These are phyloP conservation scores for Parietichytrium sp. DNA, from an alignment of 108 stramenopile species.

Conservation along the genomic window DNA sequence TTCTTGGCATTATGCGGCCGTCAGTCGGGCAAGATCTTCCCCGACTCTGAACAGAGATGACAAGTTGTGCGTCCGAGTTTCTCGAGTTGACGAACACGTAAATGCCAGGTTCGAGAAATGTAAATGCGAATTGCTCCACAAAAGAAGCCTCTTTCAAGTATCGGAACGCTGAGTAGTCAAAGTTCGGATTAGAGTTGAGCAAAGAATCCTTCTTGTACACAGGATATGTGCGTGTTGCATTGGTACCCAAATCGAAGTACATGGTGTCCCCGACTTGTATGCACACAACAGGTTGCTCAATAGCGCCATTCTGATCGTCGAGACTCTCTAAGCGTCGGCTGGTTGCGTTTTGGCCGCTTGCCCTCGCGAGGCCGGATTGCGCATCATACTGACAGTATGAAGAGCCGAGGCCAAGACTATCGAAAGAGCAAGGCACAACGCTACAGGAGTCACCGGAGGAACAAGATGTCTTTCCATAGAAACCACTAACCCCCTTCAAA, in stretches of 20 bases:
- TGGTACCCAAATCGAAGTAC: conserved; percentile 52
- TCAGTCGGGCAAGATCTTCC: conserved; percentile 59
- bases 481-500: neutral
- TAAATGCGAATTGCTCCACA: conserved; percentile 53
- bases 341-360: too few relatives aligned
- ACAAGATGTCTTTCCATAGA: neutral
- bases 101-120: conserved; percentile 58
- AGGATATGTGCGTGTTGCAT: conserved; percentile 50
- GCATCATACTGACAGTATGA: neutral
- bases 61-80: neutral
- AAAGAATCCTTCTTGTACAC: conserved; percentile 67
- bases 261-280: conserved; percentile 56
- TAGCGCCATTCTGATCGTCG: too few relatives aligned
- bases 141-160: conserved; percentile 36
- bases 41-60: conserved; percentile 57
- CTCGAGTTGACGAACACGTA: conserved; percentile 61
- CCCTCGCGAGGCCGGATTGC: neutral
- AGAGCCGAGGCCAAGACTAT: neutral
- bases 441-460: neutral
- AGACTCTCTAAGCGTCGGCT: too few relatives aligned
- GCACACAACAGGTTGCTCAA: conserved; percentile 55
- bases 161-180: conserved; percentile 66
- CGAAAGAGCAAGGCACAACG: neutral
- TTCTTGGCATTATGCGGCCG: conserved; percentile 58
- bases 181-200: conserved; percentile 62